A percentile compares a stretch with the other conserved stretches of the same genome.
Evolutionary conservation across 73 alveolate genomes (phyloP).

Genomic region (Paramecium tetraurelia): DNA sequence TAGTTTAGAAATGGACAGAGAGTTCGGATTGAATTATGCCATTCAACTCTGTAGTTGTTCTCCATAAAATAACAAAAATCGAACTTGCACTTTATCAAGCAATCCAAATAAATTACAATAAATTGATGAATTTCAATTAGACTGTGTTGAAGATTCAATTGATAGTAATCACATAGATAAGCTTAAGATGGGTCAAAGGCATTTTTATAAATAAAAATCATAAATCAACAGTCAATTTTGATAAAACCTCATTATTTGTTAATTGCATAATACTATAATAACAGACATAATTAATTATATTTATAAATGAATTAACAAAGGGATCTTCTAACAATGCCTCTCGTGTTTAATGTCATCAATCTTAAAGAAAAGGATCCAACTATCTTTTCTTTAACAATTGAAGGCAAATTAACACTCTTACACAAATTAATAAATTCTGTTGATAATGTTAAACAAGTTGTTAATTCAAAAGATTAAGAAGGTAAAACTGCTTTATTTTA

Average conservation of each 20-base stretch:
- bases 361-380: background rate
- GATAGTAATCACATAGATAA: background rate
- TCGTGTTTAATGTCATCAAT: conserved; percentile 6
- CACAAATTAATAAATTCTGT: background rate
- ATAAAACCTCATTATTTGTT: background rate
- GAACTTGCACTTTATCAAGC: background rate
- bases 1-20: background rate
- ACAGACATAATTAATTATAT: background rate
- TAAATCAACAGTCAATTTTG: background rate
- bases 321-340: conserved; percentile 25
- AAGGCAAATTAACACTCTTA: conserved; percentile 5
- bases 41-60: background rate
- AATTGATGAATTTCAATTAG: conserved; percentile 6
- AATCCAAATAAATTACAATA: background rate
- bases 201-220: background rate
- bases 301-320: background rate
- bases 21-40: background rate
- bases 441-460: background rate
- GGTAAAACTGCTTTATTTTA: conserved; percentile 63
- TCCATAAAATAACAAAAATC: background rate
- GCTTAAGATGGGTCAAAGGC: background rate
- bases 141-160: background rate
- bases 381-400: conserved; percentile 8
- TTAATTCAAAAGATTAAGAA: conserved; percentile 59
- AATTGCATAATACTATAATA: background rate